Conservation (phyloP, 2,329 filamentous ascomycete genomes). For the Rutstroemia sydowiana region DNA sequence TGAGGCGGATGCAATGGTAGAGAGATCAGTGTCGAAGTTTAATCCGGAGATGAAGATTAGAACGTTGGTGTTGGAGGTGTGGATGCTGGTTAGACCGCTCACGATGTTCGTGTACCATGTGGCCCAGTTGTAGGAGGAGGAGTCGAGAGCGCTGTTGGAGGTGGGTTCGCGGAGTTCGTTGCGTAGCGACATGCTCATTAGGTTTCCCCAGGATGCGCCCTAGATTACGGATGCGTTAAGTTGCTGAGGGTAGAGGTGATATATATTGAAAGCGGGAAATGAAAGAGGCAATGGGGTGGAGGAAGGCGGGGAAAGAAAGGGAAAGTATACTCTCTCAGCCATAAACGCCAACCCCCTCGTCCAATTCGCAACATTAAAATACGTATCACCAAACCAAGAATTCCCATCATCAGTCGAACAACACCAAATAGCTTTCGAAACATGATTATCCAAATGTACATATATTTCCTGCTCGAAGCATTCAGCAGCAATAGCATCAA, state of each 20-base stretch:
- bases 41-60: slow-evolving; percentile 43
- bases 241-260: not conserved
- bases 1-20: slow-evolving; percentile 13
- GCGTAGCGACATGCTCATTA: slow-evolving; percentile 27
- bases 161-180: slow-evolving; percentile 34
- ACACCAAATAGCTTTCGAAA: slow-evolving; percentile 52
- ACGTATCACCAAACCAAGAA: slow-evolving; percentile 52
- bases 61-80: slow-evolving; percentile 36
- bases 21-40: slow-evolving; percentile 34
- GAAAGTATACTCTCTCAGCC: slow-evolving; percentile 44
- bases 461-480: slow-evolving; percentile 47
- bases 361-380: slow-evolving; percentile 55
- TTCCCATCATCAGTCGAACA: slow-evolving; percentile 49
- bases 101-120: slow-evolving; percentile 39
- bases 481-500: slow-evolving; percentile 55
- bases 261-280: not conserved
- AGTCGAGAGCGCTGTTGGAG: slow-evolving; percentile 9
- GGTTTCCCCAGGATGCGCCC: slow-evolving; percentile 14
- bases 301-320: not conserved
- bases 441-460: slow-evolving; percentile 54
- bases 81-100: slow-evolving; percentile 34
- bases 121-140: slow-evolving; percentile 36
- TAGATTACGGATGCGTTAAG: not conserved
- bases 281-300: not conserved
- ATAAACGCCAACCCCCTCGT: slow-evolving; percentile 52